Base-by-base conservation (phyloP, 805 yeast species). In the Cyberlindnera mississippiensis region DNA sequence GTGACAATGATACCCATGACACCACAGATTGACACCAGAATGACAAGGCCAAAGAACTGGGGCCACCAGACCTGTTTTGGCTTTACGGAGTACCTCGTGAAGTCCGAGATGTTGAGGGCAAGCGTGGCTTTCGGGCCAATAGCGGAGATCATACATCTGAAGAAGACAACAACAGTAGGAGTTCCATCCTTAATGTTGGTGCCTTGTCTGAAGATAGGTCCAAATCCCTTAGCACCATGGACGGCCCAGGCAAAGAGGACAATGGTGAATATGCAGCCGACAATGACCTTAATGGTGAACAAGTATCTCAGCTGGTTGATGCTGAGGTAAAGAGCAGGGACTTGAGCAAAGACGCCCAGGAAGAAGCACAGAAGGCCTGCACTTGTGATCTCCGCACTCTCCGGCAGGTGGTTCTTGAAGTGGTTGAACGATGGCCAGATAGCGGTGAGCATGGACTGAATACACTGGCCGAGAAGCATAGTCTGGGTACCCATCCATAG, bases 401-500 rank as follows among this genome's bases (percentile, higher is more conserved):
- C 48, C 5, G 56, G 50, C 4, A 51, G 20, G 17, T 38, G 49
- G 33, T 84, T 73, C 11, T 62, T 60, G 56, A 64, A 60, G 33
- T 56, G 52, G 1, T 57, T 49, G 37, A 62, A 39, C 69, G 82
- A 68, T 75, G 57, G 55, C 54, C 57, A 85, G 34, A 85, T 75
- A 3, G 89, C 69, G 41, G 73, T 62, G 40, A 85, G 66, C 86
- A 84, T 82, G 29, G 81, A 67, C 50, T 76, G 71, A 17, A 85
- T 75, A 67, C 88, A 80, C 49, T 82, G 78, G 14, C 89, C 93
- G 37, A 88, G 85, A 38, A 84, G 74, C 62, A 81, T 76, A 13
- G 81, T 68, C 55, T 84, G 91, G 15, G 82, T 85, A 39, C 87
- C 80, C 53, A 80, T 83, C 93, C 95, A 85, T 28, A 59, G 32